Conservation (phyloP, 768 basidiomycete species). For the Lactarius psammicola region DNA sequence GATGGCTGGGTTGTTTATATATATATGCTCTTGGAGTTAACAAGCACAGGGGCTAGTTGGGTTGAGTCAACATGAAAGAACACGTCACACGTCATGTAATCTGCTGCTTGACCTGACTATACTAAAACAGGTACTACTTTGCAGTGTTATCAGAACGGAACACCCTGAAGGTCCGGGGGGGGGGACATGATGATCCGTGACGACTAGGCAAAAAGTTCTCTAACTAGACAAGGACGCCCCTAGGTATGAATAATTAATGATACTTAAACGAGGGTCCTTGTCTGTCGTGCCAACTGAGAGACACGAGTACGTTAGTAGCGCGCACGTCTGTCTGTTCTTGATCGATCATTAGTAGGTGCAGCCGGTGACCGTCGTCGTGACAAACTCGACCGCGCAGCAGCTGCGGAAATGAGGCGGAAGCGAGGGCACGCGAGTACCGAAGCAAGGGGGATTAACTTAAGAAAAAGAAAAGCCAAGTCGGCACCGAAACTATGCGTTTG, state of each 20-base stretch:
- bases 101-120: conserved; percentile 1
- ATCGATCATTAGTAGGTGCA: not conserved
- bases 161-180: not conserved
- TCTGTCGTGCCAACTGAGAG: not conserved
- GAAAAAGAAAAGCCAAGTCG: not conserved
- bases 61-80: not conserved
- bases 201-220: not conserved
- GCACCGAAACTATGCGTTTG: not conserved
- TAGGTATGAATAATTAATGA: not conserved
- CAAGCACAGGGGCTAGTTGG: not conserved
- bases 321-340: not conserved
- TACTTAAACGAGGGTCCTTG: not conserved
- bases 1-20: no score
- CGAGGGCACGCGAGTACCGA: not conserved
- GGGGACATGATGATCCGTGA: not conserved
- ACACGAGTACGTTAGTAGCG: not conserved
- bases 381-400: not conserved
- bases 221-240: not conserved
- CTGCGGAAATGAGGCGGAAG: not conserved
- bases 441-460: not conserved
- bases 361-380: not conserved
- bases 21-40: no score
- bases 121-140: conserved; percentile 13
- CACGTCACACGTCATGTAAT: conserved; percentile 7
- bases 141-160: not conserved